Percentiles rank a stretch among this genome's conserved stretches.
phyloP scores from a whole-genome alignment of 192 early-diverging fungal species.

The Kappamyces sp. region DNA sequence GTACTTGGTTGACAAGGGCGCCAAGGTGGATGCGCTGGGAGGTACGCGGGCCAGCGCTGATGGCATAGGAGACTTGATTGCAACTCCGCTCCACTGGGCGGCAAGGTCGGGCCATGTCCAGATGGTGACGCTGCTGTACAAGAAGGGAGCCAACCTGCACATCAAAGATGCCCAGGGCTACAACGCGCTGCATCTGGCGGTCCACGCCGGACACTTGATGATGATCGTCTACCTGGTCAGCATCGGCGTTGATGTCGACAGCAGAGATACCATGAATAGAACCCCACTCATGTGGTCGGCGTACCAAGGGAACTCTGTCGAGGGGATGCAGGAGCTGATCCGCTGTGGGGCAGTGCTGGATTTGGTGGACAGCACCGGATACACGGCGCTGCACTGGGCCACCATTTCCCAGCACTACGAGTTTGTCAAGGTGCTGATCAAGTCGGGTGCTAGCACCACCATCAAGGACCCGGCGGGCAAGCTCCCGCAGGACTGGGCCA shows the following conservation, averaged over 20 bases:
- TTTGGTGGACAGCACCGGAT: conserved; percentile 61
- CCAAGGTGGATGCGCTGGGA: conserved; percentile 66
- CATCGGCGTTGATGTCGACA: conserved; percentile 67
- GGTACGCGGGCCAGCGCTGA: conserved; percentile 24
- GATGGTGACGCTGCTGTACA: conserved; percentile 65
- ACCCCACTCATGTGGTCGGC: conserved; percentile 95
- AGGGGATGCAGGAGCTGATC: conserved; percentile 64
- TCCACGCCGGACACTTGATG: conserved; percentile 75
- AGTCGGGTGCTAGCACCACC: conserved; percentile 62
- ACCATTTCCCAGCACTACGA: conserved; percentile 53
- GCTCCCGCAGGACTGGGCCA: conserved; percentile 78
- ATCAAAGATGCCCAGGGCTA: conserved; percentile 79
- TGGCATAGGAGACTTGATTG: conserved; percentile 52
- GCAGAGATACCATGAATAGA: conserved; percentile 65
- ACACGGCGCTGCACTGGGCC: conserved; percentile 89
- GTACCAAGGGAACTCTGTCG: conserved; percentile 73
- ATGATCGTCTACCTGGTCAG: conserved; percentile 69
- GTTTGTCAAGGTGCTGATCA: conserved; percentile 58
- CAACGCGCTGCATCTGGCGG: conserved; percentile 81
- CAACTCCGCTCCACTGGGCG: conserved; percentile 93
- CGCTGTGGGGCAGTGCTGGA: conserved; percentile 64
- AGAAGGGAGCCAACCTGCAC: conserved; percentile 69
- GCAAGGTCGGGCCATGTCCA: conserved; percentile 68
- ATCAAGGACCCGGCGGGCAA: conserved; percentile 70
- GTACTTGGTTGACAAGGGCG: conserved; percentile 73